A percentile compares a stretch with the other conserved stretches of the same genome.
phyloP scores from a whole-genome alignment of 75 land plant species.

The Chamaecyparis obtusa region DNA sequence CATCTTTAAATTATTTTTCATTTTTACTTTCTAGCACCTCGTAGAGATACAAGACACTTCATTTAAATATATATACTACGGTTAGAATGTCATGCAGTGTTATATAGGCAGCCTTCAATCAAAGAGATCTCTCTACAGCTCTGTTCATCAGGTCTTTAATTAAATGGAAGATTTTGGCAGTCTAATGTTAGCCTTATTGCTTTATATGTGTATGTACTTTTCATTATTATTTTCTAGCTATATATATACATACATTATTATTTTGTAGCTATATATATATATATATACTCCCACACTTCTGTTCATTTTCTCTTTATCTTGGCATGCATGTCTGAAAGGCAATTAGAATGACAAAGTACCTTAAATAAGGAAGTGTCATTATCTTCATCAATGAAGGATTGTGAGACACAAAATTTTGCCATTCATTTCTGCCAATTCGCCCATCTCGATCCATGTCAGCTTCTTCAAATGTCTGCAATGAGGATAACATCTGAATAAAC shows the following conservation, averaged over 20 bases:
- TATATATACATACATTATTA: no score
- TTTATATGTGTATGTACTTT: no score
- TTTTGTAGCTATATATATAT: no score
- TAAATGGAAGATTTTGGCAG: background rate
- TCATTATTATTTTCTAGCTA: no score
- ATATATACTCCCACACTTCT: background rate
- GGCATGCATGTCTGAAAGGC: background rate
- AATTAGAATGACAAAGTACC: constrained; percentile 23
- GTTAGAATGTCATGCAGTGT: background rate
- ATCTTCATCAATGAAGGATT: constrained; percentile 85
- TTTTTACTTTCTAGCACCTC: background rate
- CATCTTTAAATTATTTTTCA: background rate
- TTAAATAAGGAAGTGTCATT: constrained; percentile 80
- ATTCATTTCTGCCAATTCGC: constrained; percentile 63
- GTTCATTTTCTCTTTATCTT: background rate
- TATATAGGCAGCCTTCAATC: no score
- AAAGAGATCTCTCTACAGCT: background rate
- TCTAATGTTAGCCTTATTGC: background rate
- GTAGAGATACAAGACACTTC: background rate
- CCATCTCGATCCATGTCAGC: constrained; percentile 78
- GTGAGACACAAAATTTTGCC: constrained; percentile 70
- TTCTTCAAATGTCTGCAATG: constrained; percentile 66
- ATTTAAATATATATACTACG: background rate
- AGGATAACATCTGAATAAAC: background rate
- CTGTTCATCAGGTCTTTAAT: background rate